Percentiles rank a stretch among this genome's conserved stretches.
phyloP scores from a whole-genome alignment of 257 asterid genomes.

The Lycium barbarum region DNA sequence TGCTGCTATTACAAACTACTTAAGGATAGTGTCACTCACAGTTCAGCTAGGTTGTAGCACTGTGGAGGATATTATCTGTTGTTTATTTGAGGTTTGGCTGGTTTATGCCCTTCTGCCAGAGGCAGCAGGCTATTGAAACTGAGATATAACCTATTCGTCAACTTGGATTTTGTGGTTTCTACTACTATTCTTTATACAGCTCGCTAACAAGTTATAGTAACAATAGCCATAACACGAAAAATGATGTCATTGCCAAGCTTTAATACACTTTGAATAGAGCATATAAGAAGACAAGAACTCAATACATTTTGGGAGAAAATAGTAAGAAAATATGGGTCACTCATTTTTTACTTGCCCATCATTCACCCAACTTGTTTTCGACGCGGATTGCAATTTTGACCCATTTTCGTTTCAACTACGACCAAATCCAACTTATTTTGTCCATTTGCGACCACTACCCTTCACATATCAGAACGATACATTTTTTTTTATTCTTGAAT shows the following conservation, averaged over 20 bases:
- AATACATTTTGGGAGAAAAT: too few species aligned
- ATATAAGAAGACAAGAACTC: too few species aligned
- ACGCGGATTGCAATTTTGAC: too few species aligned
- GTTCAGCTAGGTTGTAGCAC: not conserved
- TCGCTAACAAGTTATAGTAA: not conserved
- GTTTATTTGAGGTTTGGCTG: not conserved
- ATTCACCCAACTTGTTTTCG: too few species aligned
- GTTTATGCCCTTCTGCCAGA: not conserved
- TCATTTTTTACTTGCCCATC: too few species aligned
- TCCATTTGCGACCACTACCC: too few species aligned
- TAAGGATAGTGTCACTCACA: not conserved
- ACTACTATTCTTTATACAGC: not conserved
- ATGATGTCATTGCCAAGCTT: not conserved
- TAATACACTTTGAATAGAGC: not conserved
- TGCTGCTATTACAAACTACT: not conserved
- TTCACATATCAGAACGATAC: too few species aligned
- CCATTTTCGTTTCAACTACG: too few species aligned
- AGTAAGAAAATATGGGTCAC: too few species aligned
- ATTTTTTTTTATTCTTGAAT: too few species aligned
- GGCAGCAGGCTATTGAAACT: not conserved
- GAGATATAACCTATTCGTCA: not conserved
- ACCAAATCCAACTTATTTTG: too few species aligned
- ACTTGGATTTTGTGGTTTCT: not conserved
- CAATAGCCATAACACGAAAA: not conserved
- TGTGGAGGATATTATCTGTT: conserved; percentile 9